Conservation (phyloP, 345 rosid genomes). For the Pugionium dolabratum region DNA sequence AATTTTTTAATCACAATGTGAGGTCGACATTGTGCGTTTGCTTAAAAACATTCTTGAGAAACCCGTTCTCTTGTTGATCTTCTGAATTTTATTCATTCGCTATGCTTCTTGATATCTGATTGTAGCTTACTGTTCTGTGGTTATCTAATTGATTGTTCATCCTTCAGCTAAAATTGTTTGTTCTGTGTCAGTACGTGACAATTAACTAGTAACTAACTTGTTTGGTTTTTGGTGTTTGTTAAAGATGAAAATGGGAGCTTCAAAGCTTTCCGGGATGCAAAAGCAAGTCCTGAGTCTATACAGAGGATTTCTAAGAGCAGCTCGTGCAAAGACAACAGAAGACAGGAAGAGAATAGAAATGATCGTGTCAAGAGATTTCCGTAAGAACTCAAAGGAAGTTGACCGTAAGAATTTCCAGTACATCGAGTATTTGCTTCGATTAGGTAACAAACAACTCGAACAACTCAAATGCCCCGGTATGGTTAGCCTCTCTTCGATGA, state of each 20-base stretch:
- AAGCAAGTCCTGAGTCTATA: slow-evolving; percentile 80
- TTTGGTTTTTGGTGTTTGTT: neutral
- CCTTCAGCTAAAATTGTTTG: too few species aligned
- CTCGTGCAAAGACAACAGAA: slow-evolving; percentile 61
- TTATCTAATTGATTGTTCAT: too few species aligned
- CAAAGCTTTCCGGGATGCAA: slow-evolving; percentile 80
- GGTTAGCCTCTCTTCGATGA: slow-evolving; percentile 50
- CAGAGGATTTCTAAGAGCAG: slow-evolving; percentile 81
- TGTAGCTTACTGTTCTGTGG: too few species aligned
- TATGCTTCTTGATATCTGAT: too few species aligned
- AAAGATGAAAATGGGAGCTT: slow-evolving; percentile 42
- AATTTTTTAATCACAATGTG: too few species aligned
- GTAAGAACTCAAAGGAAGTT: slow-evolving; percentile 56
- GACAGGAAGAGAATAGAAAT: slow-evolving; percentile 61
- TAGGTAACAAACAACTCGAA: slow-evolving; percentile 78
- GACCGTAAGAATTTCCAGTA: slow-evolving; percentile 80
- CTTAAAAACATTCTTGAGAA: too few species aligned
- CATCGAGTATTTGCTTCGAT: slow-evolving; percentile 77
- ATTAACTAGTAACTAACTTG: too few species aligned
- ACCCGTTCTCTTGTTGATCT: too few species aligned
- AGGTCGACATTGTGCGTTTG: too few species aligned
- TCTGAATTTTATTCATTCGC: too few species aligned
- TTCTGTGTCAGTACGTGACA: too few species aligned
- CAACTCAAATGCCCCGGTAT: slow-evolving; percentile 68
- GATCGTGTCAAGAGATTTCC: slow-evolving; percentile 66